phyloP scores from a whole-genome alignment of 2,329 filamentous ascomycete genomes.

The Talaromyces sp. region DNA sequence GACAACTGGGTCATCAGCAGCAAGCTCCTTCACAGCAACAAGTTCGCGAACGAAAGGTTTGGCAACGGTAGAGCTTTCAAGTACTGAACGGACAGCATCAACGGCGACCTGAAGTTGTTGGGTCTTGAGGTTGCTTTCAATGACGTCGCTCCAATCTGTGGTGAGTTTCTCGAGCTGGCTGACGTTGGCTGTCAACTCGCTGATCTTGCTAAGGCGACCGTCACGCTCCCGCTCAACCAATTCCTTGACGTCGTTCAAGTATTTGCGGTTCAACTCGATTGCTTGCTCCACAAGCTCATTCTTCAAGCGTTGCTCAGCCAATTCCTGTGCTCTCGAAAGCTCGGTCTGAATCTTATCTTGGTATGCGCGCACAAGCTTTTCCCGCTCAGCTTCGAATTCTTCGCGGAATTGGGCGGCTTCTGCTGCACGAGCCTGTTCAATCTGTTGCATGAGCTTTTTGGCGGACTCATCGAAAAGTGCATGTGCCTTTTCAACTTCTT shows the following conservation, averaged over 20 bases:
- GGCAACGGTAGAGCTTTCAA: constrained; percentile 71
- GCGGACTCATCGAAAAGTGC: constrained; percentile 83
- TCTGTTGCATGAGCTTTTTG: constrained; percentile 79
- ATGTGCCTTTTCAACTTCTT: constrained; percentile 67
- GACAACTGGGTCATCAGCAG: constrained; percentile 77
- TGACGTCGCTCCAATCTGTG: constrained; percentile 81
- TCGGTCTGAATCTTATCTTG: constrained; percentile 75
- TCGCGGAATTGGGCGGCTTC: constrained; percentile 81
- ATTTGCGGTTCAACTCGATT: constrained; percentile 80
- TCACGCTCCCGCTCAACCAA: constrained; percentile 86
- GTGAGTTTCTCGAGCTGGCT: constrained; percentile 83
- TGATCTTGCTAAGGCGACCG: constrained; percentile 79
- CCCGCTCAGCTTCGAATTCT: constrained; percentile 85
- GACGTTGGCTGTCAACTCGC: constrained; percentile 73
- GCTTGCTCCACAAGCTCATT: constrained; percentile 90
- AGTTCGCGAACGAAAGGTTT: constrained; percentile 89
- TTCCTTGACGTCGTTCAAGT: constrained; percentile 71
- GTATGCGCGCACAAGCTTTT: constrained; percentile 72
- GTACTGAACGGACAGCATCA: constrained; percentile 81
- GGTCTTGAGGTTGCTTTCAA: constrained; percentile 86
- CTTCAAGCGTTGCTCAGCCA: constrained; percentile 76
- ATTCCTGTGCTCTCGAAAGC: constrained; percentile 71
- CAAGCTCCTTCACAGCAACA: constrained; percentile 90
- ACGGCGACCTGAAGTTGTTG: constrained; percentile 96
- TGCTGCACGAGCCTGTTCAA: constrained; percentile 75